These are phyloP conservation scores for Paramecium pentaurelia DNA, from an alignment of 73 alveolate genomes.

Conservation along the genomic window DNA sequence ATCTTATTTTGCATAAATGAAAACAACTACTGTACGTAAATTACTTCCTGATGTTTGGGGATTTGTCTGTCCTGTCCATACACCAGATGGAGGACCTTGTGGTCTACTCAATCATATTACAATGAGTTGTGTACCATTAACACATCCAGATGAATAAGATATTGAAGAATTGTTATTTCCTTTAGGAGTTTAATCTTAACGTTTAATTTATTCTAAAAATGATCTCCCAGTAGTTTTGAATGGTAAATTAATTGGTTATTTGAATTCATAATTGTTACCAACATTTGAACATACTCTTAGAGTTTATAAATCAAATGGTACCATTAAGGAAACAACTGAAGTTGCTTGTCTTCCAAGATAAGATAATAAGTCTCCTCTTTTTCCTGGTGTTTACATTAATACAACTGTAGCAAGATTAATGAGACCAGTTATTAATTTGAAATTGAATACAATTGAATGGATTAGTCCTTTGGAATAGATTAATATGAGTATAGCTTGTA, in stretches of 20 bases:
- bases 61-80: conserved; percentile 99
- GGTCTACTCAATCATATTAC: conserved; percentile 97
- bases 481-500: conserved; percentile 94
- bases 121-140: conserved; percentile 77
- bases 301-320: conserved; percentile 58
- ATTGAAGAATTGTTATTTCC: conserved; percentile 73
- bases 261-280: conserved; percentile 49
- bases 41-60: conserved; percentile 99
- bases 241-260: conserved; percentile 94
- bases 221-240: conserved; percentile 85
- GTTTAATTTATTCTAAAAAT: neutral
- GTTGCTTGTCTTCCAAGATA: conserved; percentile 64
- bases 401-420: conserved; percentile 96
- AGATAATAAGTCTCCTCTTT: conserved; percentile 76
- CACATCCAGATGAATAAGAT: conserved; percentile 76
- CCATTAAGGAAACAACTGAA: conserved; percentile 57
- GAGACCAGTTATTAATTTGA: conserved; percentile 93
- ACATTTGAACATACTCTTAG: conserved; percentile 43
- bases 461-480: conserved; percentile 98
- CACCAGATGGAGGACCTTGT: conserved; percentile 99
- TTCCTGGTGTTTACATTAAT: conserved; percentile 95
- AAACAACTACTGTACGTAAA: conserved; percentile 96
- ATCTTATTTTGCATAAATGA: conserved; percentile 97
- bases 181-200: conserved; percentile 79
- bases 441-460: conserved; percentile 90